phyloP scores from a whole-genome alignment of 2,329 filamentous ascomycete species.

The Amauroascus niger region DNA sequence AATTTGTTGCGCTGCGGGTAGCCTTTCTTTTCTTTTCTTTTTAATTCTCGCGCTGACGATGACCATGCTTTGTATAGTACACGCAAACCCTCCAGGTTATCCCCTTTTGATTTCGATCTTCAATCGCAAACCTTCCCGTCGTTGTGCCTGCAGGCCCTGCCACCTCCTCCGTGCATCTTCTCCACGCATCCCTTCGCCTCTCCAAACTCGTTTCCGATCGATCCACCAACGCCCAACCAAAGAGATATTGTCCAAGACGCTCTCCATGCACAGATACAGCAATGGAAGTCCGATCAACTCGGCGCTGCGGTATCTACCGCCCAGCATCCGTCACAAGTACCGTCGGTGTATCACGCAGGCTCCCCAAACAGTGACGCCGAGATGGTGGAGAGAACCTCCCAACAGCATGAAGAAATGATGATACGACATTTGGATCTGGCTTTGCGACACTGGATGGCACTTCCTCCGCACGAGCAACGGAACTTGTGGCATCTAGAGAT shows the following conservation, averaged over 20 bases:
- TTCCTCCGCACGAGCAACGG: slow-evolving; percentile 47
- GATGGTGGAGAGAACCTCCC: slow-evolving; percentile 39
- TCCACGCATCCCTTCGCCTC: slow-evolving; percentile 70
- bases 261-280: slow-evolving; percentile 57
- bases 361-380: slow-evolving; percentile 19
- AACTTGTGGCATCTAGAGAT: slow-evolving; percentile 41
- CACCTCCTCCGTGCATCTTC: slow-evolving; percentile 71
- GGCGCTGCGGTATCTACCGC: slow-evolving; percentile 13
- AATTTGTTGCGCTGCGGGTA: background rate
- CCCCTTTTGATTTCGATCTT: slow-evolving; percentile 70
- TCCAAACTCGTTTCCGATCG: slow-evolving; percentile 68
- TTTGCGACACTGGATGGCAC: slow-evolving; percentile 63
- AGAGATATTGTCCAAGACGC: slow-evolving; percentile 59
- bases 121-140: slow-evolving; percentile 77
- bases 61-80: slow-evolving; percentile 27
- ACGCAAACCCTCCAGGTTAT: slow-evolving; percentile 33
- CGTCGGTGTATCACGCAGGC: slow-evolving; percentile 9
- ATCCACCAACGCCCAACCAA: slow-evolving; percentile 63
- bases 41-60: too few relatives aligned
- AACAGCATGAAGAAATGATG: slow-evolving; percentile 57
- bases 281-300: slow-evolving; percentile 48
- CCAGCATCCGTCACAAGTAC: background rate
- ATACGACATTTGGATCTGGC: slow-evolving; percentile 66
- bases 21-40: too few relatives aligned
- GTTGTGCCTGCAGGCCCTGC: slow-evolving; percentile 70